Evolutionary conservation across 1,139 yeast genomes (phyloP).

Genomic region (Citeromyces hawaiiensis): DNA sequence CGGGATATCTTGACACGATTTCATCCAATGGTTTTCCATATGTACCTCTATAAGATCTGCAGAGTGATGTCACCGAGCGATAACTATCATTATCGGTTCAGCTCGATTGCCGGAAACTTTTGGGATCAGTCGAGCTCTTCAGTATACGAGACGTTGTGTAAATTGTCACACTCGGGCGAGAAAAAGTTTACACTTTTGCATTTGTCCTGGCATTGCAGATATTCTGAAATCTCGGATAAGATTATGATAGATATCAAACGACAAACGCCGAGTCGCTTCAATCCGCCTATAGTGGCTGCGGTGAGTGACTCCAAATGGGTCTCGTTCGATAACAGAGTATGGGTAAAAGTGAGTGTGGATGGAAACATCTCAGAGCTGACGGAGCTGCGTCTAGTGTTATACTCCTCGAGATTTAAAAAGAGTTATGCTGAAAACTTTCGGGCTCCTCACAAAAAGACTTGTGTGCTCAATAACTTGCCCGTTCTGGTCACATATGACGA

Average conservation of each 20-base stretch:
- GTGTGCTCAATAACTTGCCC: constrained; percentile 3
- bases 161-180: constrained; percentile 6
- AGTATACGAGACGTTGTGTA: constrained; percentile 14
- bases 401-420: not conserved
- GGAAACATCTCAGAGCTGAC: not conserved
- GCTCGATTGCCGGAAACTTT: constrained; percentile 21
- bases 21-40: constrained; percentile 10
- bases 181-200: constrained; percentile 1
- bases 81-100: constrained; percentile 32
- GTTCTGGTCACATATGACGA: constrained; percentile 3
- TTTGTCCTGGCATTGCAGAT: not conserved
- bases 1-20: constrained; percentile 8
- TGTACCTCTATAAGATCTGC: constrained; percentile 22
- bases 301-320: constrained; percentile 19
- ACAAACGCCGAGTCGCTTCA: constrained; percentile 6
- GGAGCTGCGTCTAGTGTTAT: not conserved
- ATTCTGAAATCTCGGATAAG: not conserved
- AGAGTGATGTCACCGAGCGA: constrained; percentile 24
- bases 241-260: not conserved
- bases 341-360: constrained; percentile 8
- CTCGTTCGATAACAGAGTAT: constrained; percentile 23
- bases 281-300: constrained; percentile 4
- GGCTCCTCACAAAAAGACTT: not conserved
- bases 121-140: constrained; percentile 8
- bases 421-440: not conserved